Evolutionary conservation across 1,139 yeast genomes (phyloP).

Genomic region (Taphrina wiesneri): DNA sequence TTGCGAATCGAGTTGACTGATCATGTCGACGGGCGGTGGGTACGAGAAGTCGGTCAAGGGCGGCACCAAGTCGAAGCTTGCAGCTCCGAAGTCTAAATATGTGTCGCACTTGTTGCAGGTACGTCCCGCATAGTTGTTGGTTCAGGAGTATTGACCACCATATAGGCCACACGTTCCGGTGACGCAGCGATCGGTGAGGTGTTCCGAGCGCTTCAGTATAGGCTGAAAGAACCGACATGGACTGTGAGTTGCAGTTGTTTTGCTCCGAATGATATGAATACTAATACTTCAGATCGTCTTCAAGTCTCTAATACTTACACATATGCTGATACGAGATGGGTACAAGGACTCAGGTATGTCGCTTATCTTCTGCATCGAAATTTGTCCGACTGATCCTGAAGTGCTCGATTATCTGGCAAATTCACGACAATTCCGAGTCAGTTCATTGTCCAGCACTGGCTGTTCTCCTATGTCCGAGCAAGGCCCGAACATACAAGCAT

Average conservation of each 20-base stretch:
- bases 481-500: constrained; percentile 54
- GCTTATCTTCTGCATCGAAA: too few relatives aligned
- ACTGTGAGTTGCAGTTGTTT: constrained; percentile 47
- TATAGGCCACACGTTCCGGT: constrained; percentile 59
- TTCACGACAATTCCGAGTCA: constrained; percentile 60
- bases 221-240: constrained; percentile 83
- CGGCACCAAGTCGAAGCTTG: constrained; percentile 57
- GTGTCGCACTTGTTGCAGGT: constrained; percentile 80
- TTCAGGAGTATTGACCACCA: not conserved
- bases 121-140: not conserved
- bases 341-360: constrained; percentile 52
- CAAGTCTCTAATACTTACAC: constrained; percentile 80
- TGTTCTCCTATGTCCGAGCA: constrained; percentile 39
- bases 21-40: constrained; percentile 20
- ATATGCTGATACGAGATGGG: constrained; percentile 92
- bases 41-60: constrained; percentile 44
- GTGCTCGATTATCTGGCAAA: constrained; percentile 65
- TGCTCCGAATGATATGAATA: not conserved
- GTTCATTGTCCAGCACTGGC: constrained; percentile 43
- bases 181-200: constrained; percentile 62
- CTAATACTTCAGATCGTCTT: constrained; percentile 57
- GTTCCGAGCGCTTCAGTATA: constrained; percentile 59
- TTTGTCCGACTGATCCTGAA: too few relatives aligned
- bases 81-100: constrained; percentile 97
- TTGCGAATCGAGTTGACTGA: not conserved